Conservation (phyloP, 306 rosid species). For the Malus orientalis region DNA sequence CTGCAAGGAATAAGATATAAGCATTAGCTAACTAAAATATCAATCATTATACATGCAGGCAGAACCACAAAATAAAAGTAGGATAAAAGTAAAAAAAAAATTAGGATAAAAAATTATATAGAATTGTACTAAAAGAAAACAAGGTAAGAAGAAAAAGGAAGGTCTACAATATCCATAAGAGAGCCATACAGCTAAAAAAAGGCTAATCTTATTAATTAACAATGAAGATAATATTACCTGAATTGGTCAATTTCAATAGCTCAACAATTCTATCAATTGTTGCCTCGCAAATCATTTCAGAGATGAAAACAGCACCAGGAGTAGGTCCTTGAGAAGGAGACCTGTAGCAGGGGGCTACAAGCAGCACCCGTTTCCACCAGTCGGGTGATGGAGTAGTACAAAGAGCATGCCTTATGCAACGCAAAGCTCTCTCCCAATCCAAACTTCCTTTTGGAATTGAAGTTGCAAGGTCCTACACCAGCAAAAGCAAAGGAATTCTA, state of each 20-base stretch:
- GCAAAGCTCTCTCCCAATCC: constrained; percentile 98
- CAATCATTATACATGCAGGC: constrained; percentile 6
- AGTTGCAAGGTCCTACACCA: constrained; percentile 69
- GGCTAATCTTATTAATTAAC: background rate
- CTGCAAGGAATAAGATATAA: constrained; percentile 55
- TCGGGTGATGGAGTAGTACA: constrained; percentile 95
- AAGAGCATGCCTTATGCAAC: constrained; percentile 91
- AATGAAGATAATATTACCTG: constrained; percentile 52
- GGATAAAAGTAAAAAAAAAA: background rate
- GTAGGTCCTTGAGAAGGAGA: constrained; percentile 56
- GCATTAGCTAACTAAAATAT: constrained; percentile 17
- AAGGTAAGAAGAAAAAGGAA: background rate
- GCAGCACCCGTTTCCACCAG: constrained; percentile 98
- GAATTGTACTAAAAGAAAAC: background rate
- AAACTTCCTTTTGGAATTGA: constrained; percentile 87
- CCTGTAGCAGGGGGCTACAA: constrained; percentile 80
- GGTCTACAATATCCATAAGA: background rate
- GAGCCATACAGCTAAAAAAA: background rate
- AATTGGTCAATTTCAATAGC: constrained; percentile 76
- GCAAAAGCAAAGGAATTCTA: constrained; percentile 12
- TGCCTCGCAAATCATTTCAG: constrained; percentile 95
- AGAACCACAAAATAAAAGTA: background rate
- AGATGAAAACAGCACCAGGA: constrained; percentile 93
- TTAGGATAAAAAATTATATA: background rate
- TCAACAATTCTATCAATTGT: constrained; percentile 87